A percentile compares a stretch with the other conserved stretches of the same genome.
These are phyloP conservation scores for Schwanniomyces etchellsii DNA, from an alignment of 1,139 yeast genomes.

Conservation along the genomic window DNA sequence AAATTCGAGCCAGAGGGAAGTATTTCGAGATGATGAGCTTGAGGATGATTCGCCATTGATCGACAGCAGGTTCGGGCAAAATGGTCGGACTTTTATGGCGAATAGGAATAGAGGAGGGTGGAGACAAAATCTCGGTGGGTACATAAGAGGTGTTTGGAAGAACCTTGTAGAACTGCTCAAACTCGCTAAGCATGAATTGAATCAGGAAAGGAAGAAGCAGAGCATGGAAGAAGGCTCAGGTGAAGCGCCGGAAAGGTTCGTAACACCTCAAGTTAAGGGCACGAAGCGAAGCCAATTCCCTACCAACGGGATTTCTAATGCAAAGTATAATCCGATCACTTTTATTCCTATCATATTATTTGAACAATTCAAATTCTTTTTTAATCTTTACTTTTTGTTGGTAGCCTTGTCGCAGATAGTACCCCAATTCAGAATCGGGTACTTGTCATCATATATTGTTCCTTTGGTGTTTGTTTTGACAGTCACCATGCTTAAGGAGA, in stretches of 20 bases:
- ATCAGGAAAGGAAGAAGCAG: conserved; percentile 18
- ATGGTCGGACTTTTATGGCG: neutral
- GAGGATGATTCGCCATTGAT: conserved; percentile 28
- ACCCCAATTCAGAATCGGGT: conserved; percentile 91
- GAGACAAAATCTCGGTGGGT: neutral
- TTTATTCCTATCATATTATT: conserved; percentile 85
- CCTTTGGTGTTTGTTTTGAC: conserved; percentile 89
- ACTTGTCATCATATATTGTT: conserved; percentile 84
- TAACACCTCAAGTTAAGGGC: conserved; percentile 31
- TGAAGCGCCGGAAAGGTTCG: conserved; percentile 21
- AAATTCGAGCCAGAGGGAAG: conserved; percentile 2
- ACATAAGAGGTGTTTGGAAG: neutral
- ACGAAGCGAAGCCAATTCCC: conserved; percentile 37
- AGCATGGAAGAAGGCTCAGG: conserved; percentile 8
- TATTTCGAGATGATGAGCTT: conserved; percentile 5
- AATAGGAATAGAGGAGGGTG: conserved; percentile 1
- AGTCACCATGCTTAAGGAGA: conserved; percentile 94
- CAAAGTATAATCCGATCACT: conserved; percentile 85
- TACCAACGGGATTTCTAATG: conserved; percentile 84
- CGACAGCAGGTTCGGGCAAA: conserved; percentile 5
- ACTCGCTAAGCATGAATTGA: conserved; percentile 22
- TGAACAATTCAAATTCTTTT: conserved; percentile 96
- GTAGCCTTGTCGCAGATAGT: conserved; percentile 93
- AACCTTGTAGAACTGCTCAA: conserved; percentile 15
- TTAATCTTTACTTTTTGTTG: conserved; percentile 82